phyloP scores from a whole-genome alignment of 345 rosid genomes.

The Eucalyptus curtisii region DNA sequence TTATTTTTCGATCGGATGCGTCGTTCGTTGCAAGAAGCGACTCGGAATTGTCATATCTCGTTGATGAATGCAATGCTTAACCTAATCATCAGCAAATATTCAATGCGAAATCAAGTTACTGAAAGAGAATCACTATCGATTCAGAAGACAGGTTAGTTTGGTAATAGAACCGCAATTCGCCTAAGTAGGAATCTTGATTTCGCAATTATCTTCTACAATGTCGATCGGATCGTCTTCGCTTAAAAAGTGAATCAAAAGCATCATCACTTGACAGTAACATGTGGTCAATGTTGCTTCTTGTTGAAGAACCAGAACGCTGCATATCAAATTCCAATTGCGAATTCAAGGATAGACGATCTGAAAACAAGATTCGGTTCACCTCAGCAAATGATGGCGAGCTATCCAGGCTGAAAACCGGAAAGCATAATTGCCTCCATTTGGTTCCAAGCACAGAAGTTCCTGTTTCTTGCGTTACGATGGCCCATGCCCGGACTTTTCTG shows the following conservation, averaged over 20 bases:
- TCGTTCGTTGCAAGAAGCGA: not conserved
- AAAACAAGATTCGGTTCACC: not conserved
- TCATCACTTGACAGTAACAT: not conserved
- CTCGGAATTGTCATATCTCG: not conserved
- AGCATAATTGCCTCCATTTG: not conserved
- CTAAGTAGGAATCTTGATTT: not conserved
- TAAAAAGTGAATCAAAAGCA: not conserved
- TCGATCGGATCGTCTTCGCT: not conserved
- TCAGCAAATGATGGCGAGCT: not conserved
- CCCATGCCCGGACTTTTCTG: not conserved
- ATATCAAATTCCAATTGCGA: not conserved
- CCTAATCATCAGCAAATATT: not conserved
- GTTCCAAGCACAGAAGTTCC: not conserved
- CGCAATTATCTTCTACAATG: not conserved
- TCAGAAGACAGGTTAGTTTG: not conserved
- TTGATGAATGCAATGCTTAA: not conserved
- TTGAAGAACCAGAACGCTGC: not conserved
- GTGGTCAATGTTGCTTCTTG: not conserved
- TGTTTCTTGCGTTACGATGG: not conserved
- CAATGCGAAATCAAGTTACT: accelerated
- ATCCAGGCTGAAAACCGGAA: not conserved
- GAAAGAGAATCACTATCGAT: accelerated
- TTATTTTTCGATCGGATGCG: accelerated
- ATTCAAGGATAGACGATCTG: not conserved
- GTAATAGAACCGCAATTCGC: not conserved